Evolutionary conservation across 768 basidiomycete species (phyloP).

Genomic region (Rhodotorula taiwanensis): DNA sequence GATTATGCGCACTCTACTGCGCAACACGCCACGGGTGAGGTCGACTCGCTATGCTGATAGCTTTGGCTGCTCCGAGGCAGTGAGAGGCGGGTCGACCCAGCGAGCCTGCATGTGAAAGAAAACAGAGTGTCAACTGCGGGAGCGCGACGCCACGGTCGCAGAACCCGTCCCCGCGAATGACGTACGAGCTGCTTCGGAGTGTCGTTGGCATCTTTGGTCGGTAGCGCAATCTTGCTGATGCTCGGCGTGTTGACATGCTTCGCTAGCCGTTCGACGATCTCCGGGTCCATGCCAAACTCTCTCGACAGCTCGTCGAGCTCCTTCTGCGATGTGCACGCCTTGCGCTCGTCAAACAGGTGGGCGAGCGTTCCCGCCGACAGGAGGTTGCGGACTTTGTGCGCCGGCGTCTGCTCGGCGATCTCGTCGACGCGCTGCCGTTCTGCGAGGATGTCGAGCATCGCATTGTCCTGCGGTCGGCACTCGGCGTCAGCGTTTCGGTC

Average conservation of each 20-base stretch:
- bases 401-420: slow-evolving; percentile 45
- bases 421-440: slow-evolving; percentile 46
- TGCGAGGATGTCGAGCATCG: slow-evolving; percentile 51
- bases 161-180: too few relatives aligned
- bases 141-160: not conserved
- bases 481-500: too few relatives aligned
- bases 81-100: slow-evolving; percentile 26
- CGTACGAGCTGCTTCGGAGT: slow-evolving; percentile 23
- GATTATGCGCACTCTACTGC: too few relatives aligned
- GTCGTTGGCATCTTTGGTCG: slow-evolving; percentile 17
- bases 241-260: slow-evolving; percentile 62
- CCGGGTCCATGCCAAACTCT: slow-evolving; percentile 55
- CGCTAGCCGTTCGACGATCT: slow-evolving; percentile 53
- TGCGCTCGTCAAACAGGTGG: slow-evolving; percentile 60
- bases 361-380: slow-evolving; percentile 54
- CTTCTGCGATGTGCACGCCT: slow-evolving; percentile 47
- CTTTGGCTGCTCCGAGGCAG: not conserved
- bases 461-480: slow-evolving; percentile 39
- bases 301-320: slow-evolving; percentile 54
- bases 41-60: not conserved
- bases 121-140: not conserved
- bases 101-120: not conserved
- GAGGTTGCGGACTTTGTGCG: slow-evolving; percentile 50
- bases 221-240: slow-evolving; percentile 46
- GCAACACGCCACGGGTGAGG: too few relatives aligned